Percentiles rank a stretch among this genome's conserved stretches.
These are phyloP conservation scores for Xylaria grammica DNA, from an alignment of 495 filamentous ascomycete species.

Conservation along the genomic window DNA sequence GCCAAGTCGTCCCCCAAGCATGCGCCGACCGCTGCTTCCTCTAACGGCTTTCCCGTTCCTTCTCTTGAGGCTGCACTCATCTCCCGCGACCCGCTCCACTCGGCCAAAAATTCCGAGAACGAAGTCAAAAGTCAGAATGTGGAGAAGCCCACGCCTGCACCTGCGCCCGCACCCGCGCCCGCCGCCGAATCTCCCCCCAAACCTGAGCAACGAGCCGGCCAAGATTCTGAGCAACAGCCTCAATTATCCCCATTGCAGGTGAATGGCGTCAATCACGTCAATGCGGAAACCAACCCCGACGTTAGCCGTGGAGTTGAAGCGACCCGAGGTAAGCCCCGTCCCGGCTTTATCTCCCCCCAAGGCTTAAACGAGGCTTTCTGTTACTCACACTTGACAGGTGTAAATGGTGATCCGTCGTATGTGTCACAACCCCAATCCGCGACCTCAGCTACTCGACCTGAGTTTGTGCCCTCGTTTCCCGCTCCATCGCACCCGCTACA, in stretches of 20 bases:
- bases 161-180: too few relatives aligned
- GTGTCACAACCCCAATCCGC: slow-evolving; percentile 30
- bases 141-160: slow-evolving; percentile 31
- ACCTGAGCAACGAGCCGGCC: slow-evolving; percentile 2
- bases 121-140: slow-evolving; percentile 34
- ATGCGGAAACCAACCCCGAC: neutral
- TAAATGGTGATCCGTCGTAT: slow-evolving; percentile 23
- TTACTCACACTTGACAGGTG: slow-evolving; percentile 29
- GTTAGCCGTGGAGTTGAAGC: slow-evolving; percentile 6
- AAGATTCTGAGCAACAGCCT: slow-evolving; percentile 9
- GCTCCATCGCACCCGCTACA: slow-evolving; percentile 24
- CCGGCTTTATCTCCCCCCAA: neutral
- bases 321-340: slow-evolving; percentile 15
- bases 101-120: slow-evolving; percentile 30
- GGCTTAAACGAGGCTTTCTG: slow-evolving; percentile 22
- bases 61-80: slow-evolving; percentile 40
- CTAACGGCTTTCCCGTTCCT: slow-evolving; percentile 38
- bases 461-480: slow-evolving; percentile 26
- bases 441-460: slow-evolving; percentile 20
- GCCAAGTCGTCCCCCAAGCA: slow-evolving; percentile 22
- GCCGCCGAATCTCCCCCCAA: slow-evolving; percentile 11
- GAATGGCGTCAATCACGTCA: slow-evolving; percentile 5
- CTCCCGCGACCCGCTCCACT: slow-evolving; percentile 24
- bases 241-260: slow-evolving; percentile 2
- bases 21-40: slow-evolving; percentile 18